phyloP scores from a whole-genome alignment of 257 asterid genomes.

The Thymus mandschuricus region DNA sequence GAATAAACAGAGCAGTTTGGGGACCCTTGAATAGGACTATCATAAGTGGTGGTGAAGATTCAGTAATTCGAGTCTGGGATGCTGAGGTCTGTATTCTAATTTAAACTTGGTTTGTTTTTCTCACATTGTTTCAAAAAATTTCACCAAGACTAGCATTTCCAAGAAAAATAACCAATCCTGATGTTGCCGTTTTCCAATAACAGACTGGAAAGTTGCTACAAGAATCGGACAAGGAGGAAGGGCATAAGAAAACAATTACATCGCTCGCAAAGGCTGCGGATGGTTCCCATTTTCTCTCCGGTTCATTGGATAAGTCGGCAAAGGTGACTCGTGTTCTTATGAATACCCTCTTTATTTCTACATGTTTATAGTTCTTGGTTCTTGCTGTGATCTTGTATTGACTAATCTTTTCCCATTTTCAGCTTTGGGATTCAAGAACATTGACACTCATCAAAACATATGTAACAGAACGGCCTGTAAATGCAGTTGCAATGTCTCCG shows the following conservation, averaged over 20 bases:
- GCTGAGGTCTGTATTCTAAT: conserved; percentile 61
- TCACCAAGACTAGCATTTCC: background rate
- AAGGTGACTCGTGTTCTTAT: conserved; percentile 52
- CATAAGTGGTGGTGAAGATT: conserved; percentile 89
- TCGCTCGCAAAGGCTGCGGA: conserved; percentile 77
- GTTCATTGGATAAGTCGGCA: conserved; percentile 91
- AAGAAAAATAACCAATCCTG: background rate
- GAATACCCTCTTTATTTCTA: background rate
- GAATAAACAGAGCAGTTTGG: conserved; percentile 97
- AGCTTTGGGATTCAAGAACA: conserved; percentile 94
- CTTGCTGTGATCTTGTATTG: conserved; percentile 14
- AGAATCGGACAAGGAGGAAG: conserved; percentile 74
- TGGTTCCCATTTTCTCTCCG: conserved; percentile 80
- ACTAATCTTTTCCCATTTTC: conserved; percentile 30
- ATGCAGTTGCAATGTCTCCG: conserved; percentile 96
- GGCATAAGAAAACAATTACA: conserved; percentile 81
- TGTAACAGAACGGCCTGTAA: conserved; percentile 74
- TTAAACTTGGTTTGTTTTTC: background rate
- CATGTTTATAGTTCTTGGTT: background rate
- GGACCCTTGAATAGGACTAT: conserved; percentile 90
- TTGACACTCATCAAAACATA: conserved; percentile 82
- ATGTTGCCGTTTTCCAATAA: background rate
- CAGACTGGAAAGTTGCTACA: conserved; percentile 79
- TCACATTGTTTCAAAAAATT: background rate
- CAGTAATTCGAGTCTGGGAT: conserved; percentile 87